Base-by-base conservation (phyloP, 768 basidiomycete species). In the Brasilioporus rufonigricans region DNA sequence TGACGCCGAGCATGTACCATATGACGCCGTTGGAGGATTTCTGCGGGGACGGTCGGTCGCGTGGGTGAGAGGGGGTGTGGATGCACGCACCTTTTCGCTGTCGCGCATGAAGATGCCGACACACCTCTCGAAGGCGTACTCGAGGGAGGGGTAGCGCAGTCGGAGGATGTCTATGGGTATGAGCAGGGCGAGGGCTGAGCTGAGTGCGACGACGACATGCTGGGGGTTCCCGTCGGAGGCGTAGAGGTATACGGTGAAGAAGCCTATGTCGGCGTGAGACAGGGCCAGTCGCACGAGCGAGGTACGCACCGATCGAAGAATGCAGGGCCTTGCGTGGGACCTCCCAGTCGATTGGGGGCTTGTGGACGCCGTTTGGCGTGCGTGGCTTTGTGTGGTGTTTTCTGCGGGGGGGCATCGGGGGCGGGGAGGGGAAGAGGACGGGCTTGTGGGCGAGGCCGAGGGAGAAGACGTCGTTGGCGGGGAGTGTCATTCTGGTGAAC, bases 51-150 rank as follows among this genome's bases (percentile, higher is more conserved):
- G n/a, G n/a, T n/a, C n/a, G n/a, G n/a, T n/a, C n/a, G n/a, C n/a
- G n/a, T n/a, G n/a, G n/a, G n/a, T n/a, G n/a, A n/a, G n/a, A n/a
- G n/a, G n/a, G n/a, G n/a, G n/a, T n/a, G n/a, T n/a, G n/a, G n/a
- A n/a, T n/a, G n/a, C n/a, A 60, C 51, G 21, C 61, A 87, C 88
- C 74, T 83, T 86, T 76, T 95, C 93, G 58, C 83, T 84, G 58
- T 95, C 91, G 11, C 94, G 82, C 94, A 96, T 95, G 47, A 96
- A 79, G 62, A 89, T 85, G 21, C 93, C 93, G 5, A 93, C 71
- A 36, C 71, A 72, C 18, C 75, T 74, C 67, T 95, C 93, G 64
- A 90, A 95, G 9, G 82, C 64, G 44, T 78, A 75, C 51, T 82
- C 91, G 61, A 95, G 88, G 0, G 73, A 50, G 3, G 83, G 79